These are phyloP conservation scores for Hypoxylon sp. DNA, from an alignment of 2,329 filamentous ascomycete species.

Conservation along the genomic window DNA sequence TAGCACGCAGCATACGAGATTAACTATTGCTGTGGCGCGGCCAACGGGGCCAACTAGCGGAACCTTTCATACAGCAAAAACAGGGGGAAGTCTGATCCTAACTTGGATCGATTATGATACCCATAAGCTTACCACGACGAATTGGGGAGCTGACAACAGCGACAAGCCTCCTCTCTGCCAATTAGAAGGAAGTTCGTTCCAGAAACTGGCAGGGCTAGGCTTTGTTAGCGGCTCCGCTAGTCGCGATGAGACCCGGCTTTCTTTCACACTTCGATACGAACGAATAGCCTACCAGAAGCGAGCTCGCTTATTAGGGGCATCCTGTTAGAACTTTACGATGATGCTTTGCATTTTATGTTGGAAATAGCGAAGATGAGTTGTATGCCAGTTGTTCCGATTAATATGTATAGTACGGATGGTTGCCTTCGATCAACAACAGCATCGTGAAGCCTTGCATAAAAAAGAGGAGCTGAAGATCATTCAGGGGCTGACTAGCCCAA, in stretches of 20 bases:
- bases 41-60: conserved; percentile 33
- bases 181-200: conserved; percentile 15
- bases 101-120: conserved; percentile 33
- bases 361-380: conserved; percentile 1
- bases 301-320: conserved; percentile 23
- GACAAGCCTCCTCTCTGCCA: conserved; percentile 32
- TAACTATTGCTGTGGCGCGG: conserved; percentile 37
- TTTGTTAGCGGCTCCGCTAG: conserved; percentile 42
- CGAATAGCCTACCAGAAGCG: conserved; percentile 24
- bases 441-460: conserved; percentile 6
- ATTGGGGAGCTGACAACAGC: conserved; percentile 39
- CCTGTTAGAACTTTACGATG: conserved; percentile 15
- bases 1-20: conserved; percentile 37
- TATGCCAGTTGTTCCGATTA: not conserved
- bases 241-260: conserved; percentile 32
- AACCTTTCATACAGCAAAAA: conserved; percentile 26
- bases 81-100: conserved; percentile 39
- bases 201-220: conserved; percentile 27
- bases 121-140: conserved; percentile 39
- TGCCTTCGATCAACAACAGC: not conserved
- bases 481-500: conserved; percentile 32
- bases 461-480: conserved; percentile 36
- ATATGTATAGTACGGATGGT: conserved; percentile 5
- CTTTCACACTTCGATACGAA: conserved; percentile 37
- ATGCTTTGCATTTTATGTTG: conserved; percentile 8